Percentiles rank a stretch among this genome's conserved stretches.
These are phyloP conservation scores for Aspergillus nidulans DNA, from an alignment of 495 filamentous ascomycete genomes.

Conservation along the genomic window DNA sequence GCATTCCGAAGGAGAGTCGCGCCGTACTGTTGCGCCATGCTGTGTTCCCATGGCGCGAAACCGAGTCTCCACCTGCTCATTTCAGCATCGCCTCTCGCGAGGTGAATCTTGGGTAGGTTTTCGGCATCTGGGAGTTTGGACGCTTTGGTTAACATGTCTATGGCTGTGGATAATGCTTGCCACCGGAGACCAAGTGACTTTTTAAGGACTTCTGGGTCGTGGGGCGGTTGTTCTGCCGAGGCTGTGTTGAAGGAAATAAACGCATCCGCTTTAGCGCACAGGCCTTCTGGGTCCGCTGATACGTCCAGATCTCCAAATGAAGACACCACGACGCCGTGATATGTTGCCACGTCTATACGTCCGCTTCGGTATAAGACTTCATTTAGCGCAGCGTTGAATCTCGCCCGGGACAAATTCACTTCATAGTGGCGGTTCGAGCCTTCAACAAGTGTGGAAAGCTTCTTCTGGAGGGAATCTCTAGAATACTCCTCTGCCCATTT, in stretches of 20 bases:
- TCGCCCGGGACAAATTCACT: conserved; percentile 47
- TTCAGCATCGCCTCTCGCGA: conserved; percentile 59
- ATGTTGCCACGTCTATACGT: conserved; percentile 43
- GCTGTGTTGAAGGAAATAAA: conserved; percentile 50
- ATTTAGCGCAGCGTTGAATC: conserved; percentile 48
- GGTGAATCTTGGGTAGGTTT: conserved; percentile 56
- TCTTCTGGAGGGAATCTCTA: conserved; percentile 39
- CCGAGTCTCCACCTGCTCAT: conserved; percentile 54
- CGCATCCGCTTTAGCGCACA: conserved; percentile 57
- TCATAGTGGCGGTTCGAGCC: conserved; percentile 47
- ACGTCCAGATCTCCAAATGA: conserved; percentile 43
- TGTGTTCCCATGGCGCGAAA: conserved; percentile 40
- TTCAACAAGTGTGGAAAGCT: conserved; percentile 42
- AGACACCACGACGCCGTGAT: conserved; percentile 43
- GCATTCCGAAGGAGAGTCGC: conserved; percentile 56
- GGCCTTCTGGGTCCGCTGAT: conserved; percentile 41
- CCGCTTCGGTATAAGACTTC: conserved; percentile 53
- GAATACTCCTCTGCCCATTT: conserved; percentile 56
- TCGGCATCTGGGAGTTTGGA: conserved; percentile 47
- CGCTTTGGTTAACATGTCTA: conserved; percentile 48
- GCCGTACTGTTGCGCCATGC: conserved; percentile 43
- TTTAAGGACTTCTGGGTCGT: conserved; percentile 23
- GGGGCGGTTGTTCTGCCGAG: conserved; percentile 30
- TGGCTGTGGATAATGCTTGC: conserved; percentile 44
- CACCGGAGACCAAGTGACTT: conserved; percentile 39